Base-by-base conservation (phyloP, 108 stramenopile species). In the Craspedostauros australis region DNA sequence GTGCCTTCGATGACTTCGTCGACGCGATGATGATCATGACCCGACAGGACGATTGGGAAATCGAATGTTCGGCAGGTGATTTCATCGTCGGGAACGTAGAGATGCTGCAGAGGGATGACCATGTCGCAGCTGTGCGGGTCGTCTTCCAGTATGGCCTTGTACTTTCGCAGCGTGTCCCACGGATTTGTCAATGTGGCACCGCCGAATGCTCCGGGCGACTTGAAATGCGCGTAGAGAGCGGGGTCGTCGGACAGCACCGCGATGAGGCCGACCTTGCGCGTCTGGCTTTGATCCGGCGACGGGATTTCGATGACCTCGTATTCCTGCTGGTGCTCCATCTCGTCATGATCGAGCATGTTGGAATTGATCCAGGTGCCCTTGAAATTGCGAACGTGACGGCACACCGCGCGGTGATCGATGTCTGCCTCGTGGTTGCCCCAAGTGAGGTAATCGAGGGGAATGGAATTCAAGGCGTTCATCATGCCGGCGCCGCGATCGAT, bases 371-470 rank as follows among this genome's bases (percentile, higher is more conserved):
- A 68, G 12, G 15, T 19, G 14, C 68, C 68, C 26, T 26, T 27
- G 33, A 36, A 69, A 15, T 56, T 21, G 18, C 12, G n/a, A 6
- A 21, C 42, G 24, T 34, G 68, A 14, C 39, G 33, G 19, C 39
- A 53, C 11, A 69, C 60, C 9, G 24, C 27, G 9, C 26, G 4
- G 37, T 69, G 68, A 8, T 28, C 25, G 18, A 69, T 46, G 30
- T 69, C 60, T 6, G 54, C 60, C 48, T 69, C 68, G 54, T 69
- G 68, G 22, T 69, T 69, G 19, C 68, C 68, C 50, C 52, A 69
- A 2, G 60, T 56, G 7, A 62, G 1, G 38, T 57, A 45, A 12
- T 62, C 60, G 21, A 62, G n/a, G 23, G 41, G 54, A 21, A 43
- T 33, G 19, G 23, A 30, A 25, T 23, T 38, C 11, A 69, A 11